Evolutionary conservation across 2,329 filamentous ascomycete species (phyloP), one percentile per base, ranked within the genome.

Genomic region (Tricladium varicosporioides): DNA sequence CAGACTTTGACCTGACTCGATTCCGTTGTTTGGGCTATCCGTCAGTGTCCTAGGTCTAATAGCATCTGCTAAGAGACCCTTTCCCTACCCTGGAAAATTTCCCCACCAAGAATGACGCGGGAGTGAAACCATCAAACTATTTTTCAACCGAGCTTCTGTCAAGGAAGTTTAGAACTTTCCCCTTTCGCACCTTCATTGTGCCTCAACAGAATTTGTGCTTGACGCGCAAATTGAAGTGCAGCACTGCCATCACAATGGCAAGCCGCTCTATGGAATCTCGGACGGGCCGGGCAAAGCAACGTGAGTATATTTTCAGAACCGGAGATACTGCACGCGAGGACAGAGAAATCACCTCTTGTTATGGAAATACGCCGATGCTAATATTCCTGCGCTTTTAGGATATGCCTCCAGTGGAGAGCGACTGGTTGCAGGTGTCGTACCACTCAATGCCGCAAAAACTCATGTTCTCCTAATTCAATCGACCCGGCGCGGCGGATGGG

Each of bases 391-490:
- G 31, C n/a, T 44, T 66, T 56, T 75, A 97, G 94, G 92, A 70
- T 99, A 97, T 77, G 92, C 91, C 70, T 78, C 89, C 59, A 89
- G 91, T 73, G 93, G 93, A 77, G 93, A 97, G 76, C 88, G 94
- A 65, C 86, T 97, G 60, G 94, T 99, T 67, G 93, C 94, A 60
- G 94, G 94, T 66, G 87, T 97, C 57, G 94, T 99, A 48, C 91
- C 94, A 63, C 80, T 97, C 63, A 94, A 91, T 54, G 75, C 82
- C 68, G 92, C 96, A 77, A 93, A 91, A 73, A 87, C 86, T 67
- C 88, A 89, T 73, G 93, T 99, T 60, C 82, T 99, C 66, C 81
- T 99, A 66, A 96, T 97, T 68, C 92, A 97, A 77, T 96, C 92
- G 54, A 93, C 90, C 52, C 85, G 91, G 63, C 87, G 92, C 68